Evolutionary conservation across 768 basidiomycete genomes (phyloP).

Genomic region (Pulveroboletus ravenelii): DNA sequence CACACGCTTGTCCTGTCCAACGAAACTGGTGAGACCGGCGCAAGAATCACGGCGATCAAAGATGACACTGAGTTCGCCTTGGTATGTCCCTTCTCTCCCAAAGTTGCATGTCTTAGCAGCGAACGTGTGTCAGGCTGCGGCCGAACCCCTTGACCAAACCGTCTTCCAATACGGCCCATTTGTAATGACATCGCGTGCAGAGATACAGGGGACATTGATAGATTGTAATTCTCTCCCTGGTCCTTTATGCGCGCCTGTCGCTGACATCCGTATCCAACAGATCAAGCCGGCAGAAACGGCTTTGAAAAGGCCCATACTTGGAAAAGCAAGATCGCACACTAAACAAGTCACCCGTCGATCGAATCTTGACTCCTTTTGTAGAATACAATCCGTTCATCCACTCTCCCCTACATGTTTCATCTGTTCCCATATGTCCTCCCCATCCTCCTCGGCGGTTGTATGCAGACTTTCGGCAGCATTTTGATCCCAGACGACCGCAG

Average conservation of each 20-base stretch:
- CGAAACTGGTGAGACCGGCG: conserved; percentile 56
- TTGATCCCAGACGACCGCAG: conserved; percentile 60
- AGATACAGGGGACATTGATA: conserved; percentile 74
- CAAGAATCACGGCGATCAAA: conserved; percentile 53
- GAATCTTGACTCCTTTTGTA: neutral
- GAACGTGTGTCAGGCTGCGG: conserved; percentile 53
- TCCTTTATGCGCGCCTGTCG: neutral
- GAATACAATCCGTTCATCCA: neutral
- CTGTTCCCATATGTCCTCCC: conserved; percentile 64
- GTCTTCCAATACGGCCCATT: conserved; percentile 87
- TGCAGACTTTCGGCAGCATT: conserved; percentile 16
- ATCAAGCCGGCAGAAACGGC: conserved; percentile 74
- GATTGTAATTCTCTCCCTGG: conserved; percentile 58
- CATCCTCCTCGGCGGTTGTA: conserved; percentile 31
- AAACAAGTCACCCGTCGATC: neutral
- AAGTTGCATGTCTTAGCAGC: neutral
- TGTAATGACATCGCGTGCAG: conserved; percentile 77
- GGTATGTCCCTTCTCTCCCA: conserved; percentile 35
- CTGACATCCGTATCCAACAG: conserved; percentile 32
- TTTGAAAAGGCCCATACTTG: conserved; percentile 88
- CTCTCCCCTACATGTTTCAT: conserved; percentile 51
- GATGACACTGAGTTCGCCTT: conserved; percentile 72
- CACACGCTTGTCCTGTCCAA: conserved; percentile 83
- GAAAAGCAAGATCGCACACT: conserved; percentile 72
- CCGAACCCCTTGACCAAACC: conserved; percentile 83